These are phyloP conservation scores for Trichomonascaceae sp. DNA, from an alignment of 1,139 yeast genomes.

Conservation along the genomic window DNA sequence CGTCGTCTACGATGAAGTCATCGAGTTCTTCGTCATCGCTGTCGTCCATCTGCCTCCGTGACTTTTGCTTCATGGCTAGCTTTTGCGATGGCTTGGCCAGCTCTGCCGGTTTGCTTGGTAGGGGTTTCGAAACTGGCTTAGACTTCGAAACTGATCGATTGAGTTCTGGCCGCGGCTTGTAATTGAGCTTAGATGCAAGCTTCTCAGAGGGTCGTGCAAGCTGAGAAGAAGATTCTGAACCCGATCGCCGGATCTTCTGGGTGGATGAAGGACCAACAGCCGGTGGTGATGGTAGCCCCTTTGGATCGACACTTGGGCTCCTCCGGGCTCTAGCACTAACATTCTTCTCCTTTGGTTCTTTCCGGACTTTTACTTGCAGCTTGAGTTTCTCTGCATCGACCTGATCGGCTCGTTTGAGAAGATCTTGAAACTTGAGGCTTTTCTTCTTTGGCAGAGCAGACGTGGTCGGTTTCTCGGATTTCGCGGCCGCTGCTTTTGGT, in stretches of 20 bases:
- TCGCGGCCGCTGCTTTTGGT: not conserved
- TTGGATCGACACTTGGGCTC: not conserved
- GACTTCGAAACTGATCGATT: not conserved
- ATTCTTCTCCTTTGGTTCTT: conserved; percentile 4
- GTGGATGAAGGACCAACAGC: not conserved
- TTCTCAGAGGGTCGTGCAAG: not conserved
- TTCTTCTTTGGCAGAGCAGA: conserved; percentile 8
- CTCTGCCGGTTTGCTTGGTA: not conserved
- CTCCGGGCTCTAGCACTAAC: not conserved
- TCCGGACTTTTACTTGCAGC: conserved; percentile 22
- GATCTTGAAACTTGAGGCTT: conserved; percentile 27
- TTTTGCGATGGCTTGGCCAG: conserved; percentile 10
- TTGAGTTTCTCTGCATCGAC: conserved; percentile 26
- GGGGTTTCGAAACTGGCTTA: not conserved
- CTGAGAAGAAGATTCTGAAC: not conserved
- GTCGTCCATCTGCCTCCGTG: conserved; percentile 4
- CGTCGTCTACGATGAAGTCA: conserved; percentile 27
- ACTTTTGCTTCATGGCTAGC: conserved; percentile 6
- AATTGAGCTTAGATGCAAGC: not conserved
- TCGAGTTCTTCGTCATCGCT: conserved; percentile 21
- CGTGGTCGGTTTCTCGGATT: not conserved
- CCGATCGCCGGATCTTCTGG: not conserved
- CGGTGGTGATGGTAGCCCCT: too few species aligned
- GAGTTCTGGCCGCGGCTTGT: too few species aligned
- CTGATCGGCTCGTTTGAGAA: conserved; percentile 27